Base-by-base conservation (phyloP, 306 rosid species). In the Prunus persica region DNA sequence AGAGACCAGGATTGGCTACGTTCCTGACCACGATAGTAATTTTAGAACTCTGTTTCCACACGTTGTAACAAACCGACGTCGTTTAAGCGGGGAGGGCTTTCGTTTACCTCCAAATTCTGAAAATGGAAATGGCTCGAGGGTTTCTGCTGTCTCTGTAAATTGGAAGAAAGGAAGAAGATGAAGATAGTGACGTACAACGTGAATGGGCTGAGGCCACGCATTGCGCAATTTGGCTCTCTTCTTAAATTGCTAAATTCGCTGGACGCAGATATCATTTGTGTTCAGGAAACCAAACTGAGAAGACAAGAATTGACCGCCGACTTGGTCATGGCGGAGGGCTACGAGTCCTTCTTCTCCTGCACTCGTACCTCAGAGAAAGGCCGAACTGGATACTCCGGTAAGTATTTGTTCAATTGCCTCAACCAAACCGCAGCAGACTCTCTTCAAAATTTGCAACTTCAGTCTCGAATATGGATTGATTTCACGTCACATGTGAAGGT, bases 121-220 rank as follows among this genome's bases (percentile, higher is more conserved):
- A 27, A 58, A 46, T 22, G 19, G 1, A 38, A 38, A 38, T 38
- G 49, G 15, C 5, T 6, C 2, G 16, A 61, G 69, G 69, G 58
- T 73, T 73, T 72, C 52, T 6, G 3, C 30, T 1, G 50, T 1
- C 22, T 22, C 43, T 11, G 15, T n/a, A 7, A 11, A 18, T n/a
- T 34, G 7, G 20, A 20, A 49, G 27, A 6, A 6, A 25, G 32
- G 28, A 27, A 2, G 66, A 49, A 67, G 57, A 91, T 91, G 98
- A 92, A 92, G 92, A 88, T 95, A 38, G 97, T 92, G 27, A 95
- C 86, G 34, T 95, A 95, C 91, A 95, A 92, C 83, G 97, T 95
- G 66, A 95, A 91, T 71, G 98, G 99, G 18, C 72, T 95, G 54
- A 79, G 96, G 75, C 96, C 86, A 54, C 90, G 99, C 67, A 87